phyloP scores from a whole-genome alignment of 2,329 filamentous ascomycete species.

The Ceratocystis cacaofunesta region DNA sequence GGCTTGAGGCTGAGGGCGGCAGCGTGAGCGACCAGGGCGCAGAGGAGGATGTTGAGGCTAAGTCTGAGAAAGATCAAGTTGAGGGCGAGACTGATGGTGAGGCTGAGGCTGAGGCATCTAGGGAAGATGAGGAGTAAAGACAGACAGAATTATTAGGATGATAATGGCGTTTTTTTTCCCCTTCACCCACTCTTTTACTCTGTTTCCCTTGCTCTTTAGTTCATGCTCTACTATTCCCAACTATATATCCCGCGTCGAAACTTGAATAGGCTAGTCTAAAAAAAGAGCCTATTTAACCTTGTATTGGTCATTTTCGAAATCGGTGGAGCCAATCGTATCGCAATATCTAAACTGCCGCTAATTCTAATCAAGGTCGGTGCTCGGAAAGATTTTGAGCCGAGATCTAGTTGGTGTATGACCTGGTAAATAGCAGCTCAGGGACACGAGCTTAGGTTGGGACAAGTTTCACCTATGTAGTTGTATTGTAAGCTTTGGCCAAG shows the following conservation, averaged over 20 bases:
- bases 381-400: too few relatives aligned
- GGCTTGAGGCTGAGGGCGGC: conserved; percentile 57
- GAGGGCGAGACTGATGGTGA: not conserved
- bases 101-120: not conserved
- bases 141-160: not conserved
- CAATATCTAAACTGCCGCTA: too few relatives aligned
- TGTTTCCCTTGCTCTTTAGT: not conserved
- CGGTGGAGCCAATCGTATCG: too few relatives aligned
- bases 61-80: conserved; percentile 16
- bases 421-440: too few relatives aligned
- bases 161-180: not conserved
- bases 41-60: conserved; percentile 21
- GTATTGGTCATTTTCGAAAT: too few relatives aligned
- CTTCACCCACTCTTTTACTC: not conserved
- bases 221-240: not conserved
- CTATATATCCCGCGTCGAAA: too few relatives aligned
- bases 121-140: conserved; percentile 4
- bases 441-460: not conserved
- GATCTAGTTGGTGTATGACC: too few relatives aligned
- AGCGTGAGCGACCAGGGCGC: conserved; percentile 20
- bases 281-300: too few relatives aligned
- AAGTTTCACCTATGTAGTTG: not conserved
- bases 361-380: too few relatives aligned
- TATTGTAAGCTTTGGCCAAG: not conserved
- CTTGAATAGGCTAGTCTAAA: too few relatives aligned